Evolutionary conservation across 2,329 filamentous ascomycete genomes (phyloP).

Genomic region (Fulvia fulva): DNA sequence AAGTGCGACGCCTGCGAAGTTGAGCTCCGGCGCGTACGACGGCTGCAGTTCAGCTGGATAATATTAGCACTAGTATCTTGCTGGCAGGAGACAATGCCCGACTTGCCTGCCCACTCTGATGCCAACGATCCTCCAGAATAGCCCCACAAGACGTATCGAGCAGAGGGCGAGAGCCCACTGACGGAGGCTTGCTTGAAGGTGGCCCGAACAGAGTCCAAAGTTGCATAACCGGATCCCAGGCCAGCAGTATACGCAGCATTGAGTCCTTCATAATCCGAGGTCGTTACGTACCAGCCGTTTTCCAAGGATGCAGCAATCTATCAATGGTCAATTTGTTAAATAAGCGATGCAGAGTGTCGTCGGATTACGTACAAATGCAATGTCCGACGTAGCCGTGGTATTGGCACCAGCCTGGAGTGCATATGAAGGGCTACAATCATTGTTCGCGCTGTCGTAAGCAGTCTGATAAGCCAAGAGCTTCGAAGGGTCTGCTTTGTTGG

Average conservation of each 20-base stretch:
- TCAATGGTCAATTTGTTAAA: not conserved
- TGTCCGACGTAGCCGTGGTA: not conserved
- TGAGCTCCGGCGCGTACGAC: slow-evolving; percentile 29
- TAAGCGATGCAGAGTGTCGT: not conserved
- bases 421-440: slow-evolving; percentile 39
- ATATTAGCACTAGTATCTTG: not conserved
- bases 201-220: slow-evolving; percentile 29
- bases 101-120: slow-evolving; percentile 42
- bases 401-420: slow-evolving; percentile 13
- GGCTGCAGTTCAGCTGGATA: slow-evolving; percentile 24
- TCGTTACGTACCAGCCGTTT: slow-evolving; percentile 24
- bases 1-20: slow-evolving; percentile 29
- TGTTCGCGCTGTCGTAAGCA: slow-evolving; percentile 33
- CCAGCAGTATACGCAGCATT: slow-evolving; percentile 25
- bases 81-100: not conserved
- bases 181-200: slow-evolving; percentile 12
- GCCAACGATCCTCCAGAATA: slow-evolving; percentile 55
- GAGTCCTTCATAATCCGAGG: slow-evolving; percentile 29
- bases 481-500: slow-evolving; percentile 7
- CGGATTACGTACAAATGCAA: not conserved
- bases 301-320: slow-evolving; percentile 18
- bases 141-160: slow-evolving; percentile 30
- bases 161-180: not conserved
- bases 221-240: slow-evolving; percentile 24
- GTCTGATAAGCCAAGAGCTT: slow-evolving; percentile 17